phyloP scores from a whole-genome alignment of 2,329 filamentous ascomycete species.

The Pyrenophora seminiperda region DNA sequence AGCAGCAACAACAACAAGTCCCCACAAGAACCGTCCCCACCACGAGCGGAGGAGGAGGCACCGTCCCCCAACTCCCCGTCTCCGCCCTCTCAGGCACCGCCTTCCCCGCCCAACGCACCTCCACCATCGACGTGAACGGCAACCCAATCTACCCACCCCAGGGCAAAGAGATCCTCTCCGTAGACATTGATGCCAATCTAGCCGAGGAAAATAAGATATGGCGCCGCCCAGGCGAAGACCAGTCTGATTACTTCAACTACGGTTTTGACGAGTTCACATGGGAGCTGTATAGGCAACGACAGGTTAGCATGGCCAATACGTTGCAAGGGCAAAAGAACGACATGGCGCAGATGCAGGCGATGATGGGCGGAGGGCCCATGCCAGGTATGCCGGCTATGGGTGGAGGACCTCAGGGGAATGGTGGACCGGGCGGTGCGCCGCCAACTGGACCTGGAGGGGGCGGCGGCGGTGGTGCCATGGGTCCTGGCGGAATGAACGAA shows the following conservation, averaged over 20 bases:
- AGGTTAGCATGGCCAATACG: conserved; percentile 77
- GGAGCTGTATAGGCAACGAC: conserved; percentile 90
- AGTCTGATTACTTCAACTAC: conserved; percentile 98
- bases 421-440: conserved; percentile 31
- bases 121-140: conserved; percentile 81
- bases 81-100: conserved; percentile 36
- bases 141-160: conserved; percentile 76
- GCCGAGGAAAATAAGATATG: conserved; percentile 85
- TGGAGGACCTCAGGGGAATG: conserved; percentile 22
- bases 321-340: conserved; percentile 80
- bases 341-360: conserved; percentile 64
- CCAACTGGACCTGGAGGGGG: conserved; percentile 35
- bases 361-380: conserved; percentile 51
- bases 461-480: conserved; percentile 12
- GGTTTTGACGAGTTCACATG: conserved; percentile 98
- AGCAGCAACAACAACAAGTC: conserved; percentile 20
- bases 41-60: conserved; percentile 13
- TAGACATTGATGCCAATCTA: conserved; percentile 60
- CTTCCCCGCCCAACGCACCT: conserved; percentile 72
- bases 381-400: conserved; percentile 33
- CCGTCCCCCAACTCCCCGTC: conserved; percentile 29
- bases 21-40: conserved; percentile 9
- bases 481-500: conserved; percentile 51
- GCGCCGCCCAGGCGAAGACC: conserved; percentile 90
- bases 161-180: conserved; percentile 72